A percentile compares a stretch with the other conserved stretches of the same genome.
These are phyloP conservation scores for Carpinus fangiana DNA, from an alignment of 306 rosid genomes.

Conservation along the genomic window DNA sequence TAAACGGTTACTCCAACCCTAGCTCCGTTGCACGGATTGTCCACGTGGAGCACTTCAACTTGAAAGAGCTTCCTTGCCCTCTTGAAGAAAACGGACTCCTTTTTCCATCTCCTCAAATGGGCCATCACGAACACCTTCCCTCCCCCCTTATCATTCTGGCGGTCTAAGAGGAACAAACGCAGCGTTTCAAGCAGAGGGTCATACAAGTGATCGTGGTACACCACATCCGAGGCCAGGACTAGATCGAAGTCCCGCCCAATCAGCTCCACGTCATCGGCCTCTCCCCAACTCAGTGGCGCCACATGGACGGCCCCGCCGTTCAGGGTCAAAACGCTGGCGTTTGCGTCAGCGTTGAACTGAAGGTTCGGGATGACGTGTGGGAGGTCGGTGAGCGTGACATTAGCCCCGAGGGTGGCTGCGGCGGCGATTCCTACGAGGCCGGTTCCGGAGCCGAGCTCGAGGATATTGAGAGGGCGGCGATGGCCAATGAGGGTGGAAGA, in stretches of 20 bases:
- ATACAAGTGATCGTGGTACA: conserved; percentile 78
- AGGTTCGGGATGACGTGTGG: conserved; percentile 76
- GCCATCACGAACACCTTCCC: conserved; percentile 74
- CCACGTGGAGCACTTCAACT: conserved; percentile 57
- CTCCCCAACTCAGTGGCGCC: conserved; percentile 78
- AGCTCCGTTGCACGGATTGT: conserved; percentile 54
- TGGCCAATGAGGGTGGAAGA: conserved; percentile 37
- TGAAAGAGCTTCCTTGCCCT: conserved; percentile 67
- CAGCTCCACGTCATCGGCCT: conserved; percentile 50
- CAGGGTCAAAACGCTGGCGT: conserved; percentile 41
- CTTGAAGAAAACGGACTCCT: conserved; percentile 78
- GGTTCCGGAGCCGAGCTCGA: conserved; percentile 95
- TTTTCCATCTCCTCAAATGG: conserved; percentile 86
- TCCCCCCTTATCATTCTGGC: conserved; percentile 21
- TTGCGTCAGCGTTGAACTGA: conserved; percentile 64
- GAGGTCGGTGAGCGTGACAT: conserved; percentile 82
- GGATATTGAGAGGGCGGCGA: conserved; percentile 41
- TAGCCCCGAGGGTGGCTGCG: conserved; percentile 60
- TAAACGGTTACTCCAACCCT: conserved; percentile 72
- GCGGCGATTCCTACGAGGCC: conserved; percentile 91
- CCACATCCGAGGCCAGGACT: conserved; percentile 80
- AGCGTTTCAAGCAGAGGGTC: conserved; percentile 79
- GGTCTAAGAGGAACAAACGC: conserved; percentile 33
- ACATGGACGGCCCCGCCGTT: conserved; percentile 56
- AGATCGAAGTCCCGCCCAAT: conserved; percentile 69